Evolutionary conservation across 2,329 filamentous ascomycete species (phyloP).

Genomic region (Talaromyces verruculosus): DNA sequence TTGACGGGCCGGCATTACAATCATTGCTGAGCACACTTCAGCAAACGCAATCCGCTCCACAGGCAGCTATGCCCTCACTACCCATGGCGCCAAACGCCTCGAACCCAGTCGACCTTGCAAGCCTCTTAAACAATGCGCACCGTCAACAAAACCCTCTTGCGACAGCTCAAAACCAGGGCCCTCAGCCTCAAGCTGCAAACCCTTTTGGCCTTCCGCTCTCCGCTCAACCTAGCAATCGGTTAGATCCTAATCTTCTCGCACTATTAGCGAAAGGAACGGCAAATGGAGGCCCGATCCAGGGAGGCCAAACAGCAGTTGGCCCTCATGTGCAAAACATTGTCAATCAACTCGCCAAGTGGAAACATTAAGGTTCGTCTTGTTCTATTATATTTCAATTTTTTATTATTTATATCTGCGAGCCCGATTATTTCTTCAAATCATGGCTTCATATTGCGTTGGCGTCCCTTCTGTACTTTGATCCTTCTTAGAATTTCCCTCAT

Average conservation of each 20-base stretch:
- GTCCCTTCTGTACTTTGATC: background rate
- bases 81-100: slow-evolving; percentile 32
- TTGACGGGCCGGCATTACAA: slow-evolving; percentile 70
- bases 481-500: background rate
- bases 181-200: slow-evolving; percentile 30
- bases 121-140: slow-evolving; percentile 41
- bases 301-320: slow-evolving; percentile 33
- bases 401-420: background rate
- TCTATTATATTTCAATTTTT: background rate
- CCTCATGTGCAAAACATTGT: slow-evolving; percentile 51
- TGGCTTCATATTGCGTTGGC: slow-evolving; percentile 10
- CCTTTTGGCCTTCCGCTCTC: slow-evolving; percentile 33
- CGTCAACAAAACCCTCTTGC: slow-evolving; percentile 34
- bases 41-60: slow-evolving; percentile 40
- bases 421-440: background rate
- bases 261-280: slow-evolving; percentile 41
- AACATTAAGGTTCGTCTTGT: slow-evolving; percentile 36
- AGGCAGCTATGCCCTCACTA: slow-evolving; percentile 38
- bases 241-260: slow-evolving; percentile 40
- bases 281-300: slow-evolving; percentile 37
- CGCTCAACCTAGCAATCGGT: slow-evolving; percentile 26
- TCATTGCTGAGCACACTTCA: slow-evolving; percentile 65
- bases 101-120: slow-evolving; percentile 43
- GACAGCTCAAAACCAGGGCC: slow-evolving; percentile 29
- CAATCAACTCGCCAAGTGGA: slow-evolving; percentile 50